Conservation (phyloP, 306 rosid genomes). For the Begonia loranthoides region DNA sequence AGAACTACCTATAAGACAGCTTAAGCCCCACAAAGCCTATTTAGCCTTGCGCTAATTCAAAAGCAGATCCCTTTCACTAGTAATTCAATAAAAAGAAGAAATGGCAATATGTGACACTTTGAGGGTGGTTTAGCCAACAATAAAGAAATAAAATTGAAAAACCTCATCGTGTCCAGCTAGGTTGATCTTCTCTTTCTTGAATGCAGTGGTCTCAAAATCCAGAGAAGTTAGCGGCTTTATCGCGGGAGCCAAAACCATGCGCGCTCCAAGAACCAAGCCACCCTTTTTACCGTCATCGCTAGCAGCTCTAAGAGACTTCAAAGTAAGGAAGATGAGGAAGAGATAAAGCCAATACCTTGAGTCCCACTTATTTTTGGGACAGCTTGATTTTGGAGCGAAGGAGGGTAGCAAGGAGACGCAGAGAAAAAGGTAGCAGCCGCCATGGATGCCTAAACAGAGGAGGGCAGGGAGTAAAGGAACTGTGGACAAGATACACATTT, state of each 20-base stretch:
- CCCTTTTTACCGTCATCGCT: not conserved
- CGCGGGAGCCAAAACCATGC: slow-evolving; percentile 52
- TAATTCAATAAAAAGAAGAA: too few species aligned
- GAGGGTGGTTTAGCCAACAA: not conserved
- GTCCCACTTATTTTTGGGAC: not conserved
- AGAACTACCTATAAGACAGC: too few species aligned
- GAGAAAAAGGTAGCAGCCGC: slow-evolving; percentile 1
- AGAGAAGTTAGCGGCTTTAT: slow-evolving; percentile 22
- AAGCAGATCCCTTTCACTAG: too few species aligned
- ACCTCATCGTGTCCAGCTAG: slow-evolving; percentile 95
- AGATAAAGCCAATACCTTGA: slow-evolving; percentile 8
- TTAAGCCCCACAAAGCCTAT: too few species aligned
- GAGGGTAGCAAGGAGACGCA: not conserved
- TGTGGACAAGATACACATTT: not conserved
- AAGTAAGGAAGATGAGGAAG: slow-evolving; percentile 15
- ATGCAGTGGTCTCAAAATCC: slow-evolving; percentile 65
- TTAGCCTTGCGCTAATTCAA: too few species aligned
- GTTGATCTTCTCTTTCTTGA: slow-evolving; percentile 74
- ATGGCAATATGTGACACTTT: too few species aligned
- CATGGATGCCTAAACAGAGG: not conserved
- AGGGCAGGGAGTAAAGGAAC: not conserved
- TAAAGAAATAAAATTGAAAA: not conserved
- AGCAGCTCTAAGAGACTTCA: slow-evolving; percentile 16
- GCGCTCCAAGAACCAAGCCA: slow-evolving; percentile 46
- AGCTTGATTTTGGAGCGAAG: not conserved